Conservation (phyloP, 768 basidiomycete species). For the Tricholoma terreum region DNA sequence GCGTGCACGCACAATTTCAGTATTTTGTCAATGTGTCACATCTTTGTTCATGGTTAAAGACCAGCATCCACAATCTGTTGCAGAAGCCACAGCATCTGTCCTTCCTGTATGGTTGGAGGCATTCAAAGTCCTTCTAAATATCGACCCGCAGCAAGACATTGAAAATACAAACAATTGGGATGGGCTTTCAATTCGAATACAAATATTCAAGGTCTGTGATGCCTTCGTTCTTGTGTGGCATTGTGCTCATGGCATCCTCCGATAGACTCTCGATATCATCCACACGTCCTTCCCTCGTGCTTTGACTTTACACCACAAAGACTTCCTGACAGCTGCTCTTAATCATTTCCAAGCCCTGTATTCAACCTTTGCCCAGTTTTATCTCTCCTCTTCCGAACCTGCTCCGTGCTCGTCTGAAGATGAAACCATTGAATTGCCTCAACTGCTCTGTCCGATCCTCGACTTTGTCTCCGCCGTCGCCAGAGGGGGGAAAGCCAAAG, state of each 20-base stretch:
- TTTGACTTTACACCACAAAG: slow-evolving; percentile 58
- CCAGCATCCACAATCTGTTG: slow-evolving; percentile 82
- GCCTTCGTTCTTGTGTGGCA: not conserved
- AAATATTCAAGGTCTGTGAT: slow-evolving; percentile 74
- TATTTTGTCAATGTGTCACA: slow-evolving; percentile 87
- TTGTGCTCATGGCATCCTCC: not conserved
- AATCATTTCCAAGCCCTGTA: slow-evolving; percentile 57
- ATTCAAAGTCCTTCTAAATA: slow-evolving; percentile 70
- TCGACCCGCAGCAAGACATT: slow-evolving; percentile 64
- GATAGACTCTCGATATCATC: slow-evolving; percentile 75
- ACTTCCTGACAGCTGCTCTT: slow-evolving; percentile 57
- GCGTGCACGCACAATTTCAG: slow-evolving; percentile 78
- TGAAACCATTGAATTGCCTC: slow-evolving; percentile 69
- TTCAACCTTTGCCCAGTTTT: slow-evolving; percentile 59
- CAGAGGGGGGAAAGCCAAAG: slow-evolving; percentile 60
- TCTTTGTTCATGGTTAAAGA: slow-evolving; percentile 95
- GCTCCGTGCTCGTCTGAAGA: slow-evolving; percentile 72
- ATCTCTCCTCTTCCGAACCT: slow-evolving; percentile 52
- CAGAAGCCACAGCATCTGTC: slow-evolving; percentile 75
- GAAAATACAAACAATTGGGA: slow-evolving; percentile 70
- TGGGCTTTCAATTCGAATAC: slow-evolving; percentile 70
- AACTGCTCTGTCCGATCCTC: slow-evolving; percentile 73
- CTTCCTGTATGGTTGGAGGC: slow-evolving; percentile 92
- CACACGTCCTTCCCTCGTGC: slow-evolving; percentile 79
- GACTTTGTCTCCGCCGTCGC: slow-evolving; percentile 74